phyloP scores from a whole-genome alignment of 2,329 filamentous ascomycete species.

The Fusarium torulosum region DNA sequence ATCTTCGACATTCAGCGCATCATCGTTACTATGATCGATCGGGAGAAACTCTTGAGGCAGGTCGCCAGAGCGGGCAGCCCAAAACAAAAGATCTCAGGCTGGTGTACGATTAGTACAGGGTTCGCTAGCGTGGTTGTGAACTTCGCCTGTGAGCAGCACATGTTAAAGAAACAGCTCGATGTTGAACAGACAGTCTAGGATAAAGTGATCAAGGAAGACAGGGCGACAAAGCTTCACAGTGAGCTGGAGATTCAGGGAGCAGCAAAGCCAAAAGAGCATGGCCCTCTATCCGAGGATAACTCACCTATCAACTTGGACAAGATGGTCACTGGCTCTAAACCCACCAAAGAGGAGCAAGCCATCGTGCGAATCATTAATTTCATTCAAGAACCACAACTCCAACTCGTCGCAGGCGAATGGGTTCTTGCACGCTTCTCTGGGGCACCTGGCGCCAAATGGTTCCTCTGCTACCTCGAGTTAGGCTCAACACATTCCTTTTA shows the following conservation, averaged over 20 bases:
- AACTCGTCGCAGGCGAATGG: slow-evolving; percentile 12
- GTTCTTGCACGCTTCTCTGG: slow-evolving; percentile 6
- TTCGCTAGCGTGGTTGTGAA: slow-evolving; percentile 15
- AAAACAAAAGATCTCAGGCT: slow-evolving; percentile 13
- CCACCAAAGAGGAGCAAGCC: slow-evolving; percentile 3
- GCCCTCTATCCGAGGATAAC: background rate
- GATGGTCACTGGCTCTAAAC: background rate
- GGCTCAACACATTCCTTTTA: slow-evolving; percentile 9
- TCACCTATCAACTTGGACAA: background rate
- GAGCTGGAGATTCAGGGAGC: background rate
- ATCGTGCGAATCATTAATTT: slow-evolving; percentile 4
- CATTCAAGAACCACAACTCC: slow-evolving; percentile 6
- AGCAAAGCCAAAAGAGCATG: background rate
- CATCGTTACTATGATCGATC: slow-evolving; percentile 8
- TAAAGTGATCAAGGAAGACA: background rate
- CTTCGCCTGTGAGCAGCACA: slow-evolving; percentile 3
- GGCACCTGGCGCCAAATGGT: slow-evolving; percentile 4
- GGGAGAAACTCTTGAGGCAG: background rate
- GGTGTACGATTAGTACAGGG: slow-evolving; percentile 10
- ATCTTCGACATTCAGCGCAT: slow-evolving; percentile 12
- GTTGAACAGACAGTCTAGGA: slow-evolving; percentile 11
- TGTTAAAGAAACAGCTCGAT: slow-evolving; percentile 2
- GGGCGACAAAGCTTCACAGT: background rate
- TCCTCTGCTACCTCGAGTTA: slow-evolving; percentile 6
- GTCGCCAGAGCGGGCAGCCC: background rate